Conservation (phyloP, 345 rosid genomes). For the Salix arbutifolia region DNA sequence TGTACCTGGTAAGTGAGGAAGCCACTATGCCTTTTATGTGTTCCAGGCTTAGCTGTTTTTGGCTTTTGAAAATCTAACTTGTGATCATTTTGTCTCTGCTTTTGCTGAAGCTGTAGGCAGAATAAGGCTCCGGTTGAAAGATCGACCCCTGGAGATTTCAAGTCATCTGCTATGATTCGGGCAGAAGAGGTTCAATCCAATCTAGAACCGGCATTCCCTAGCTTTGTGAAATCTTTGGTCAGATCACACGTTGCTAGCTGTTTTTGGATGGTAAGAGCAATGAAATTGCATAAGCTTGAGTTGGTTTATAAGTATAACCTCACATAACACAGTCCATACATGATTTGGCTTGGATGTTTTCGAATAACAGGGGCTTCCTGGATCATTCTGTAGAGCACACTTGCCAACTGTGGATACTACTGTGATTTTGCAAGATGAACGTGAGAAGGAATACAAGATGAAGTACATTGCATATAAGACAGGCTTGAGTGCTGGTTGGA, state of each 20-base stretch:
- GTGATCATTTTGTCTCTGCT: neutral
- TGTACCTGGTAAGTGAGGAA: conserved; percentile 40
- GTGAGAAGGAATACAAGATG: conserved; percentile 40
- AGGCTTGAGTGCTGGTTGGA: conserved; percentile 96
- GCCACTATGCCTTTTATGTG: neutral
- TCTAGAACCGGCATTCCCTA: conserved; percentile 50
- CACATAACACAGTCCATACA: neutral
- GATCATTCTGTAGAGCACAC: conserved; percentile 54
- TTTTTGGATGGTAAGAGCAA: conserved; percentile 57
- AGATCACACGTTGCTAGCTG: conserved; percentile 67
- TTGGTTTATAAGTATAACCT: neutral
- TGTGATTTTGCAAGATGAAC: conserved; percentile 57
- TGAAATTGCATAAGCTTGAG: neutral
- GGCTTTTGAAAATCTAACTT: conserved; percentile 4
- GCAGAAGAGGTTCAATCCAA: conserved; percentile 62
- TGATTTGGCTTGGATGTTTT: neutral
- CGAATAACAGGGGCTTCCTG: conserved; percentile 69
- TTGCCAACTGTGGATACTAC: conserved; percentile 47
- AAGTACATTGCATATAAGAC: conserved; percentile 61
- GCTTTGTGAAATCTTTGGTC: conserved; percentile 56
- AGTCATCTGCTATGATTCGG: conserved; percentile 48
- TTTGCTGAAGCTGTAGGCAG: conserved; percentile 37
- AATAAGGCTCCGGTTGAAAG: conserved; percentile 19
- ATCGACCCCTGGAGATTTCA: conserved; percentile 17
- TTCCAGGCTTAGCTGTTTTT: conserved; percentile 5